Evolutionary conservation across 176 grass and related monocot species (phyloP).

Genomic region (Stipa capillata): DNA sequence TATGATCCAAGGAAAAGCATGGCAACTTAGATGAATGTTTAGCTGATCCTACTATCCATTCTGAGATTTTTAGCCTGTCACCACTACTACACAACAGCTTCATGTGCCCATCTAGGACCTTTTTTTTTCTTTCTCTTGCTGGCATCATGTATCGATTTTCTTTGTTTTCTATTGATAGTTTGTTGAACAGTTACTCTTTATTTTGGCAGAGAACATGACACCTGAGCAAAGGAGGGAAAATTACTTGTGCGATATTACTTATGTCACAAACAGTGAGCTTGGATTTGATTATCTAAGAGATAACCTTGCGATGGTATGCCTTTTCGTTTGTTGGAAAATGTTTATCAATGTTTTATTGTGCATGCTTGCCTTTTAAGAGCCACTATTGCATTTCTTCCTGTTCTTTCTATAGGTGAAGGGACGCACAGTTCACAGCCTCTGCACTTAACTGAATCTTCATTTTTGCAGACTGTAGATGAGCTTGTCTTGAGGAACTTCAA

Average conservation of each 20-base stretch:
- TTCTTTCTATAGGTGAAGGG: not conserved
- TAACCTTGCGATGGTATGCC: conserved; percentile 90
- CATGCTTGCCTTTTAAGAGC: not conserved
- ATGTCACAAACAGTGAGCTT: conserved; percentile 99
- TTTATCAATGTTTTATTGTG: conserved; percentile 9
- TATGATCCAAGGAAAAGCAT: not conserved
- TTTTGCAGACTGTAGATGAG: conserved; percentile 89
- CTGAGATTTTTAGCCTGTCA: not conserved
- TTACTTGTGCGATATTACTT: conserved; percentile 92
- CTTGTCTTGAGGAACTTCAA: conserved; percentile 97
- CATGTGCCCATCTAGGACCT: not conserved
- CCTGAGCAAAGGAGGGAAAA: conserved; percentile 97
- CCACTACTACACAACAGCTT: not conserved
- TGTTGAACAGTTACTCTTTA: conserved; percentile 12
- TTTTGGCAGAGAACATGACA: conserved; percentile 92
- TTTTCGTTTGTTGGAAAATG: conserved; percentile 6
- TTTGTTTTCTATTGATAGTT: conserved; percentile 22
- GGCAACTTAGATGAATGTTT: not conserved
- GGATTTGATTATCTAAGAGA: conserved; percentile 99
- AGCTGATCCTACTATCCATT: not conserved
- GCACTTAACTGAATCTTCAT: conserved; percentile 14
- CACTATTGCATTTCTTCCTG: not conserved
- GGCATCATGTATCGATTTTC: not conserved
- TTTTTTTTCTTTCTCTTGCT: not conserved
- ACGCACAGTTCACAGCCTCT: not conserved